Base-by-base conservation (phyloP, 2,329 filamentous ascomycete genomes). In the Lecanicillium sp. region DNA sequence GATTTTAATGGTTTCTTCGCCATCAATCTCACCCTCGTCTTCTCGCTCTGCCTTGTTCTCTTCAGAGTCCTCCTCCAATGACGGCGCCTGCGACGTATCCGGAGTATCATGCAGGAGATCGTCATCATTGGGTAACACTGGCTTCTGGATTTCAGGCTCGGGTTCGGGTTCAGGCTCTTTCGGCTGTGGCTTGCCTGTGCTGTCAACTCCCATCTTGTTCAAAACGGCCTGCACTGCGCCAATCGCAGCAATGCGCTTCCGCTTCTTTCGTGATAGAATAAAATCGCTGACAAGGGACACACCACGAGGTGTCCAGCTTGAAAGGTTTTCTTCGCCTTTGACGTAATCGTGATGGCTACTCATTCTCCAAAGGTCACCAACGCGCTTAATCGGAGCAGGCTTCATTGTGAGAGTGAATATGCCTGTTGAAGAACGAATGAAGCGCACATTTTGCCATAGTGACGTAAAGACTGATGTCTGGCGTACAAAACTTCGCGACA, bases 291-390 rank as follows among this genome's bases (percentile, higher is more conserved):
- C 82, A 1, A 98, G 66, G 0, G 87, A 94, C 3, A 96, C 85
- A 27, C 92, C 88, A 30, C 92, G 77, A 2, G 92, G 90, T 7
- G 81, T 79, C 92, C 92, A 98, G 41, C 80, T 79, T 3, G 71
- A 79, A 29, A 98, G 68, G 35, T 81, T 73, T 59, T 98, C 92
- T 61, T 98, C 89, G 40, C 92, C 92, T 59, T 95, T 95, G 51
- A 98, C 85, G 55, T 95, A 96, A 57, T 94, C 87, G 52, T 94
- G 84, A 43, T 86, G 82, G 13, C 89, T 96, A 58, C 88, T 94
- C 79, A 96, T 87, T 39, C 92, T 79, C 92, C 92, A 98, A 11
- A 98, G 70, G 56, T 98, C 92, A 3, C 87, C 87, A 1, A 88
- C 86, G 33, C 86, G 78, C 62, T 95, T 95, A 36, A 94, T 88